These are phyloP conservation scores for Tricholoma bakamatsutake DNA, from an alignment of 768 basidiomycete species.

Conservation along the genomic window DNA sequence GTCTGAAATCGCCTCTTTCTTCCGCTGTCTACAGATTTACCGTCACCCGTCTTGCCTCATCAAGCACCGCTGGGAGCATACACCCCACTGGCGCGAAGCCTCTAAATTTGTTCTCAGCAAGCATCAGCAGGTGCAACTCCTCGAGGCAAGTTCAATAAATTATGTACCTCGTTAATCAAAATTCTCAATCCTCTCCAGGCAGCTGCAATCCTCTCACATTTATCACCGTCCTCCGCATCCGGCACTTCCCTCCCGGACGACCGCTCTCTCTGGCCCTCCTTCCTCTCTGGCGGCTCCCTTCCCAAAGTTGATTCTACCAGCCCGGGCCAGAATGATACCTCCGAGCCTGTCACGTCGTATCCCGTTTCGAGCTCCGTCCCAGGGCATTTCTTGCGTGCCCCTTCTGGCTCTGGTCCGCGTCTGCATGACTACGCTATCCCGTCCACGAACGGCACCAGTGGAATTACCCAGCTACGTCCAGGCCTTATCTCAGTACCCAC, in stretches of 20 bases:
- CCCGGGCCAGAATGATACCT: conserved; percentile 8
- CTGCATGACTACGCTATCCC: conserved; percentile 63
- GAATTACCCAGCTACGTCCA: conserved; percentile 56
- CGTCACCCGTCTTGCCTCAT: conserved; percentile 92
- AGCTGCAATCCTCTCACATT: conserved; percentile 89
- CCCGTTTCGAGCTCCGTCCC: conserved; percentile 53
- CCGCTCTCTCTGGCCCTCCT: conserved; percentile 87
- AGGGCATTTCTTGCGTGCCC: conserved; percentile 17
- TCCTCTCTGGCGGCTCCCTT: conserved; percentile 65
- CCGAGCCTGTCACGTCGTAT: conserved; percentile 13
- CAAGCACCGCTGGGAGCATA: conserved; percentile 98
- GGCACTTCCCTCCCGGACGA: conserved; percentile 87
- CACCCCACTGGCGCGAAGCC: conserved; percentile 93
- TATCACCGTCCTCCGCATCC: conserved; percentile 57
- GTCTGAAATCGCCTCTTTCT: background rate
- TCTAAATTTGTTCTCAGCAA: conserved; percentile 87
- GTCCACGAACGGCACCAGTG: conserved; percentile 25
- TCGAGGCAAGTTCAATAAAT: conserved; percentile 56
- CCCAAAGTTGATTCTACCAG: conserved; percentile 38
- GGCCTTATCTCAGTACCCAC: conserved; percentile 41
- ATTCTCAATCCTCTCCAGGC: conserved; percentile 42
- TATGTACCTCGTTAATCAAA: background rate
- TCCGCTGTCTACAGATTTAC: conserved; percentile 50
- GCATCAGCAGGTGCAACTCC: conserved; percentile 94
- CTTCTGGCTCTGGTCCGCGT: conserved; percentile 39